A percentile compares a stretch with the other conserved stretches of the same genome.
These are phyloP conservation scores for Juncus inflexus DNA, from an alignment of 176 grass and related monocot genomes.

Conservation along the genomic window DNA sequence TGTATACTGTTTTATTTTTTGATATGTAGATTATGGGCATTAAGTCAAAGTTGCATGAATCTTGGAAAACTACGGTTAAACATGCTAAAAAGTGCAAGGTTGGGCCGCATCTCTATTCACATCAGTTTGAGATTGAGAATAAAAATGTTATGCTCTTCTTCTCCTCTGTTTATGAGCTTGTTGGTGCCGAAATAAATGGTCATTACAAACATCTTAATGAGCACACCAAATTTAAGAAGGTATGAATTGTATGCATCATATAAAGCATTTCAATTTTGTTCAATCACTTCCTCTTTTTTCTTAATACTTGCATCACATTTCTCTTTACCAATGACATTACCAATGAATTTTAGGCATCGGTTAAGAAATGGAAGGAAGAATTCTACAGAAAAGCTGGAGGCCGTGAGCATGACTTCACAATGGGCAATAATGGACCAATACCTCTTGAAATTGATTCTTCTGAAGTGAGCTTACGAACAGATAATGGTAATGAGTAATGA, in stretches of 20 bases:
- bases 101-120: slow-evolving; percentile 18
- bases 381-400: neutral
- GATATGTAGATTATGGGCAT: slow-evolving; percentile 16
- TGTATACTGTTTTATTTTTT: neutral
- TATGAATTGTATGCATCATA: neutral
- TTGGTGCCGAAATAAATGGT: slow-evolving; percentile 11
- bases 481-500: too few relatives aligned
- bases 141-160: slow-evolving; percentile 21
- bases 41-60: neutral
- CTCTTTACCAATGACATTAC: neutral
- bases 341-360: neutral
- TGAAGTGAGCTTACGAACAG: neutral
- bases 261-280: neutral
- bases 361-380: slow-evolving; percentile 4
- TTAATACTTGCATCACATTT: neutral
- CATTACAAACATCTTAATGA: slow-evolving; percentile 1
- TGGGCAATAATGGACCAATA: neutral
- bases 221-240: neutral
- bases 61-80: slow-evolving; percentile 9
- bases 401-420: neutral
- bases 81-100: slow-evolving; percentile 23
- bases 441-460: neutral
- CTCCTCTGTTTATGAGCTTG: slow-evolving; percentile 21
- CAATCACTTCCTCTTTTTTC: neutral
- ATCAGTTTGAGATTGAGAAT: neutral